Base-by-base conservation (phyloP, 1,284 basidiomycete genomes). In the Ganoderma sp. region DNA sequence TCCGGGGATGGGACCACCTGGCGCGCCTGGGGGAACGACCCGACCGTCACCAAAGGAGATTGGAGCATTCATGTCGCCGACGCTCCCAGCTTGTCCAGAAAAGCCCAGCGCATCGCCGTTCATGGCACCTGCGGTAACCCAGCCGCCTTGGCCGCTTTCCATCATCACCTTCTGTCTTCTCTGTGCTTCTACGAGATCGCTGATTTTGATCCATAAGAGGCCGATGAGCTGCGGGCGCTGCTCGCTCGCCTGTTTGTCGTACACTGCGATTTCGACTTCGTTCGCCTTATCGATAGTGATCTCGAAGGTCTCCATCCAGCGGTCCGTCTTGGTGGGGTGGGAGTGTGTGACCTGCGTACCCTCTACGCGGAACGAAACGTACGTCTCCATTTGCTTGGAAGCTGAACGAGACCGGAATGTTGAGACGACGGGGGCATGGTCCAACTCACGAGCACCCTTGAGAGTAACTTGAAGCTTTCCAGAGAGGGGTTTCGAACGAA, bases 241-340 rank as follows among this genome's bases (percentile, higher is more conserved):
- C 70, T 95, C 94, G 71, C 90, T 90, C 22, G 90, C 88, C 74
- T 95, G 90, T 75, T 95, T 95, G 82, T 99, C 98, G 76, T 97
- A 98, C 34, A 99, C 89, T 17, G 96, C 95, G 61, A 99, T 91
- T 81, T 99, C 98, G 65, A 99, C 94, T 85, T 99, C 98, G 79
- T 97, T 99, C 43, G 97, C 97, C 80, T 98, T 99, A 83, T 99
- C 97, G 62, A 99, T 94, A 1, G 92, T 88, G 70, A 99, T 95
- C 80, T 98, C 95, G 72, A 99, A 99, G 69, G 96, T 94, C 81
- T 99, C 97, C 79, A 96, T 94, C 98, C 98, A 99, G 61, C 93
- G 90, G 81, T 99, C 98, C 60, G 92, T 97, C 71, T 96, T 90
- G 25, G 95, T 93, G 8, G 95, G 93, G 77, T 98, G 96, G 0